Conservation (phyloP, 2,329 filamentous ascomycete genomes). For the Talaromyces piceae region DNA sequence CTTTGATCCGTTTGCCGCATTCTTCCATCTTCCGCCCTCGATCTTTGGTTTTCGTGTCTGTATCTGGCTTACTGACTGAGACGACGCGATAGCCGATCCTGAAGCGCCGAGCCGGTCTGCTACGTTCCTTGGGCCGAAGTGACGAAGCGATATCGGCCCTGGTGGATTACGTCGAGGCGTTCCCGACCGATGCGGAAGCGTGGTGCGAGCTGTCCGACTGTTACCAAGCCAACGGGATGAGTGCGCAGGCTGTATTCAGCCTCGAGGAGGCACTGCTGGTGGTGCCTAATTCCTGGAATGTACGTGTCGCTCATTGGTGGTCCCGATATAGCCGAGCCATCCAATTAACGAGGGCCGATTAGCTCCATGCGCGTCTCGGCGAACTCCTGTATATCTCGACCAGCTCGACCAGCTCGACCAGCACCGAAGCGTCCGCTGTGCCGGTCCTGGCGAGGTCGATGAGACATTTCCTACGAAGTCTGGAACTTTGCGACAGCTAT, state of each 20-base stretch:
- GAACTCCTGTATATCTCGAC: slow-evolving; percentile 70
- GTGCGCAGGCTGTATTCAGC: slow-evolving; percentile 76
- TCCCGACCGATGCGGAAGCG: slow-evolving; percentile 82
- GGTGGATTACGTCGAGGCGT: slow-evolving; percentile 68
- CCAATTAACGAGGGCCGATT: not conserved
- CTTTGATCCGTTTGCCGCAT: no score
- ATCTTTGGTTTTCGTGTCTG: no score
- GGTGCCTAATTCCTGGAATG: slow-evolving; percentile 91
- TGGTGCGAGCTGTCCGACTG: slow-evolving; percentile 89
- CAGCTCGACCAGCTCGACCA: slow-evolving; percentile 36
- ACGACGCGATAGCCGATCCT: slow-evolving; percentile 57
- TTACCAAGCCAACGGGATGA: slow-evolving; percentile 72
- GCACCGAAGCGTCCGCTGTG: slow-evolving; percentile 27
- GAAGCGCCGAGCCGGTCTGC: slow-evolving; percentile 74
- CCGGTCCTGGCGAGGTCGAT: slow-evolving; percentile 63
- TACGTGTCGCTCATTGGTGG: slow-evolving; percentile 38
- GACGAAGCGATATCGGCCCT: slow-evolving; percentile 69
- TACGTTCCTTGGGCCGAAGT: slow-evolving; percentile 63
- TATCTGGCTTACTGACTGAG: not conserved
- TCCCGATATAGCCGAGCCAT: not conserved
- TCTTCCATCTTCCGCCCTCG: no score
- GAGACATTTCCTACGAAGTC: slow-evolving; percentile 78
- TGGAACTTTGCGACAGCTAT: slow-evolving; percentile 91
- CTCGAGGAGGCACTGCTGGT: slow-evolving; percentile 85
- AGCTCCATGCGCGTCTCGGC: slow-evolving; percentile 81